phyloP scores from a whole-genome alignment of 805 yeast species.

The Metschnikowia baotianmanensis region DNA sequence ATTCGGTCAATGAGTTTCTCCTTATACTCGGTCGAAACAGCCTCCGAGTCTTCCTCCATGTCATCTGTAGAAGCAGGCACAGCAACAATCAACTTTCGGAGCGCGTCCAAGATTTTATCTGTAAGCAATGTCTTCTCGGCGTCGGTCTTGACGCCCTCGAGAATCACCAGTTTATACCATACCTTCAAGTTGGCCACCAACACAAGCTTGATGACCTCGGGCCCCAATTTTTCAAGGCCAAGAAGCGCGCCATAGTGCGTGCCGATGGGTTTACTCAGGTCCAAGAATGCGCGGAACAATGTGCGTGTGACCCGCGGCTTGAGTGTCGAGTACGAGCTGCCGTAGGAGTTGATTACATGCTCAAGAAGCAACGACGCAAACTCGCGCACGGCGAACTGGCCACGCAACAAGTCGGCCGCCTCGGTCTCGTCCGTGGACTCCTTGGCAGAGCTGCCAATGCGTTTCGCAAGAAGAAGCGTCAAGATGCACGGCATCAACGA shows the following conservation, averaged over 20 bases:
- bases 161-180: slow-evolving; percentile 69
- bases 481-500: slow-evolving; percentile 95
- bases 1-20: slow-evolving; percentile 53
- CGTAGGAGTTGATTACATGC: slow-evolving; percentile 75
- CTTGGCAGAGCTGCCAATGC: slow-evolving; percentile 59
- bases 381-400: slow-evolving; percentile 68
- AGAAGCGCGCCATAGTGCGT: slow-evolving; percentile 90
- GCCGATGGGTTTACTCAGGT: slow-evolving; percentile 77
- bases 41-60: slow-evolving; percentile 34
- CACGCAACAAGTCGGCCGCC: slow-evolving; percentile 28
- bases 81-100: slow-evolving; percentile 45
- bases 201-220: slow-evolving; percentile 81
- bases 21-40: slow-evolving; percentile 30
- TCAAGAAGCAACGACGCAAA: slow-evolving; percentile 82
- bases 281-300: slow-evolving; percentile 83
- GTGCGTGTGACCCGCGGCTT: slow-evolving; percentile 95
- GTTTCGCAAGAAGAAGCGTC: slow-evolving; percentile 83
- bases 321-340: slow-evolving; percentile 81
- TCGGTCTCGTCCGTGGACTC: slow-evolving; percentile 32
- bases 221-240: slow-evolving; percentile 81
- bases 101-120: slow-evolving; percentile 50
- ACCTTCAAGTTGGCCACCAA: slow-evolving; percentile 79
- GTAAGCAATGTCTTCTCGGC: slow-evolving; percentile 48
- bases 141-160: slow-evolving; percentile 36
- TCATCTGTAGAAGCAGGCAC: slow-evolving; percentile 24